phyloP scores from a whole-genome alignment of 164 flowering plant species.

The Vitis riparia region DNA sequence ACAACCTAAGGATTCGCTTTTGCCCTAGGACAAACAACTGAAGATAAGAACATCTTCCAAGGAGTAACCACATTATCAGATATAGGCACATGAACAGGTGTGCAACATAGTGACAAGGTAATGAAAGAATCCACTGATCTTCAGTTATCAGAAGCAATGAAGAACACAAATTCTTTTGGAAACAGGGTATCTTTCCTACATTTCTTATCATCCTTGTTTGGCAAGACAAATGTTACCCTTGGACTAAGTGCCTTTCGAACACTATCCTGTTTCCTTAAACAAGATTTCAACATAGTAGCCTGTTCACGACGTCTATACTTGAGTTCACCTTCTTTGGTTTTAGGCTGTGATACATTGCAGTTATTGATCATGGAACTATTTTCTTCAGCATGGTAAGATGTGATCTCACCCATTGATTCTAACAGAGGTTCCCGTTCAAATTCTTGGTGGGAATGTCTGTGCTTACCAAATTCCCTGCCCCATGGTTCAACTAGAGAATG shows the following conservation, averaged over 20 bases:
- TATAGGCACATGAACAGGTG: too few relatives aligned
- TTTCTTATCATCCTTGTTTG: constrained; percentile 4
- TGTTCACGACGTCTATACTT: neutral
- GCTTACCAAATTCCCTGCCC: neutral
- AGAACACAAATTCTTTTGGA: neutral
- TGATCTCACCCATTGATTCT: neutral
- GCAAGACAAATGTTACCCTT: constrained; percentile 31
- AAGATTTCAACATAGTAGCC: constrained; percentile 22
- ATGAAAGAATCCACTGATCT: too few relatives aligned
- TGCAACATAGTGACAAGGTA: too few relatives aligned
- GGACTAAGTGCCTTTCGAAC: constrained; percentile 17
- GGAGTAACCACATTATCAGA: too few relatives aligned
- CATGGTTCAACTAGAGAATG: neutral
- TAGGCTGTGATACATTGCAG: neutral
- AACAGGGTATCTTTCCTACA: neutral
- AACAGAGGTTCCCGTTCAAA: neutral
- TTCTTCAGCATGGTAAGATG: neutral
- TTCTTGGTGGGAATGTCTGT: neutral
- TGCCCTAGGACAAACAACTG: too few relatives aligned
- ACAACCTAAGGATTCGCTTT: too few relatives aligned
- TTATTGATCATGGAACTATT: neutral
- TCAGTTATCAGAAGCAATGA: too few relatives aligned
- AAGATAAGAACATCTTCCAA: too few relatives aligned
- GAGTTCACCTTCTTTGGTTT: neutral
- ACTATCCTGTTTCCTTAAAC: constrained; percentile 32